Conservation (phyloP, 306 rosid genomes). For the Corylus avellana region DNA sequence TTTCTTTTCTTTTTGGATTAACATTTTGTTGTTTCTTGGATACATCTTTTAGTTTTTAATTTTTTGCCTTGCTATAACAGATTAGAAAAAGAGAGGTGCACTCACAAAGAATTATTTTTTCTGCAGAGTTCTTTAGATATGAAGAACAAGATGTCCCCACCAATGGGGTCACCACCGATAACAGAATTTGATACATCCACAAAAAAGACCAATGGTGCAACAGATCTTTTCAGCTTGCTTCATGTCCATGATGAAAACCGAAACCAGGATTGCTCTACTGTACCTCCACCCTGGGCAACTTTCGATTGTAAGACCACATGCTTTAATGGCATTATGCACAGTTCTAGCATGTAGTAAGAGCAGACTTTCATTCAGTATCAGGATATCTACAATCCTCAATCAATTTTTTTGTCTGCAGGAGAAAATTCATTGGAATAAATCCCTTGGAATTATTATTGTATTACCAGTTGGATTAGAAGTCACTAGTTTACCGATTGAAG, state of each 20-base stretch:
- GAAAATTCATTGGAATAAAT: neutral
- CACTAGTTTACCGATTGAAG: conserved; percentile 28
- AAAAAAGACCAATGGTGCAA: conserved; percentile 30
- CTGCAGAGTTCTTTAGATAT: conserved; percentile 56
- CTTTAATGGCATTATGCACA: conserved; percentile 4
- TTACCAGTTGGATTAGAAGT: conserved; percentile 29
- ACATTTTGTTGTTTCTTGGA: neutral
- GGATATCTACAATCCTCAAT: conserved; percentile 8
- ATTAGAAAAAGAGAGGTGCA: neutral
- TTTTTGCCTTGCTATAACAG: neutral
- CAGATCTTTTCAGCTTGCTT: conserved; percentile 46
- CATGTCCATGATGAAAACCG: conserved; percentile 34
- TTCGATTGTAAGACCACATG: conserved; percentile 67
- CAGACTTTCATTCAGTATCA: neutral
- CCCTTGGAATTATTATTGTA: conserved; percentile 24
- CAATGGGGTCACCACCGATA: conserved; percentile 31
- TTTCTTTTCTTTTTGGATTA: neutral
- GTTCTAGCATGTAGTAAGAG: neutral
- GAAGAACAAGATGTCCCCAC: conserved; percentile 34
- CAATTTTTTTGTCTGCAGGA: conserved; percentile 33
- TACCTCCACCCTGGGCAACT: conserved; percentile 61
- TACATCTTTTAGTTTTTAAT: neutral
- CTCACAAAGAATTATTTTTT: conserved; percentile 3
- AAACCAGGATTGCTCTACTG: conserved; percentile 36
- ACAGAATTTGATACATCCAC: conserved; percentile 40